phyloP scores from a whole-genome alignment of 2,329 filamentous ascomycete species.

The Atkinsonella hypoxylon region DNA sequence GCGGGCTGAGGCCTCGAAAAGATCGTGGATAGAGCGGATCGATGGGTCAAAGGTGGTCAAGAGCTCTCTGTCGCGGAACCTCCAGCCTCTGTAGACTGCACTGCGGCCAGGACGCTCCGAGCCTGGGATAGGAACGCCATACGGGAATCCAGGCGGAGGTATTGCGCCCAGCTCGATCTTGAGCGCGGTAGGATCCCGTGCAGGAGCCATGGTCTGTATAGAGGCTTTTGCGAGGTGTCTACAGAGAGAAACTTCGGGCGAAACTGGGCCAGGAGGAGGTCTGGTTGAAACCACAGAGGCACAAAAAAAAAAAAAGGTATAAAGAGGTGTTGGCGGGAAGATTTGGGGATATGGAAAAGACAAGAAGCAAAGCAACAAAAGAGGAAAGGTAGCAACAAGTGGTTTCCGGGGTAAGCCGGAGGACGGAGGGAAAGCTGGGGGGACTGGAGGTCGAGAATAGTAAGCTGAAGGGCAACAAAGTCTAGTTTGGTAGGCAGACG shows the following conservation, averaged over 20 bases:
- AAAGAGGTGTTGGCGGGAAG: background rate
- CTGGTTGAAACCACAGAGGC: background rate
- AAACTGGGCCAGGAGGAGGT: background rate
- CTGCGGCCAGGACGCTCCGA: slow-evolving; percentile 61
- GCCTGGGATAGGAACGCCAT: slow-evolving; percentile 66
- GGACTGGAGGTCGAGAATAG: background rate
- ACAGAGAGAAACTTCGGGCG: slow-evolving; percentile 1
- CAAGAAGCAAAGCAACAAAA: background rate
- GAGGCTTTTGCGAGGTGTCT: slow-evolving; percentile 1
- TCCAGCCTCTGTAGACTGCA: slow-evolving; percentile 74
- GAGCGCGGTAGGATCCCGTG: slow-evolving; percentile 24
- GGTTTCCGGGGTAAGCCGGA: background rate
- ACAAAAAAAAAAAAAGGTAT: background rate
- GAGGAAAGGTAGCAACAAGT: background rate
- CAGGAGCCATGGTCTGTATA: slow-evolving; percentile 19
- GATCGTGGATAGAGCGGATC: slow-evolving; percentile 62
- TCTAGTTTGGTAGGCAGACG: background rate
- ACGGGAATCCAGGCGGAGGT: slow-evolving; percentile 65
- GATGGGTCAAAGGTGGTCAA: slow-evolving; percentile 61
- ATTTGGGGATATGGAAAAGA: background rate
- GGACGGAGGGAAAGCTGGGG: background rate
- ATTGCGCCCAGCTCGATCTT: slow-evolving; percentile 43
- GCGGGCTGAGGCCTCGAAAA: slow-evolving; percentile 59
- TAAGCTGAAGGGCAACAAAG: background rate
- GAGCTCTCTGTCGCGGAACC: slow-evolving; percentile 57